Conservation (phyloP, 345 rosid species). For the Chamaenerion angustifolium region DNA sequence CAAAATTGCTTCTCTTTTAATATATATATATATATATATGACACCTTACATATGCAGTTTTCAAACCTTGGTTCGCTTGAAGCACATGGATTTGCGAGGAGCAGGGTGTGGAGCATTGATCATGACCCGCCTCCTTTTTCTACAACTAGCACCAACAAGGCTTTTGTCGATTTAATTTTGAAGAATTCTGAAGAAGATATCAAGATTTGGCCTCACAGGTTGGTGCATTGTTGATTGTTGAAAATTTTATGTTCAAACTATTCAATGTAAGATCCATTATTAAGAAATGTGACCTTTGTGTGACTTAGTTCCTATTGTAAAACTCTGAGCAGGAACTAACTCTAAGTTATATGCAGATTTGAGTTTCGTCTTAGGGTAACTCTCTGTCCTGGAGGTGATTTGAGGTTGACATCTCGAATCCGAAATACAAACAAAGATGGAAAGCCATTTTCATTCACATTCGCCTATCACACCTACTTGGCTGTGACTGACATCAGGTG, state of each 20-base stretch:
- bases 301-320: no score
- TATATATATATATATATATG: no score
- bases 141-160: slow-evolving; percentile 20
- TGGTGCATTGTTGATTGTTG: slow-evolving; percentile 1
- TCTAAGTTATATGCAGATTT: slow-evolving; percentile 15
- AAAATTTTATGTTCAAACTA: neutral
- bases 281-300: neutral
- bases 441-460: slow-evolving; percentile 45
- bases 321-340: no score
- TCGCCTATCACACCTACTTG: slow-evolving; percentile 49
- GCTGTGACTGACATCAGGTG: slow-evolving; percentile 49
- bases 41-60: slow-evolving; percentile 36
- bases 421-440: slow-evolving; percentile 46
- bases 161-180: slow-evolving; percentile 60
- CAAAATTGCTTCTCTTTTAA: slow-evolving; percentile 1
- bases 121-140: slow-evolving; percentile 52
- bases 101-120: slow-evolving; percentile 59
- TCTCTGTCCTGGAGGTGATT: slow-evolving; percentile 44
- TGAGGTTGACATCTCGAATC: slow-evolving; percentile 47
- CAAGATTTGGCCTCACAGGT: slow-evolving; percentile 89
- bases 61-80: slow-evolving; percentile 57
- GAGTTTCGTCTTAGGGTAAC: slow-evolving; percentile 46
- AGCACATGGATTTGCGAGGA: slow-evolving; percentile 76
- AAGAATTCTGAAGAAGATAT: slow-evolving; percentile 4
- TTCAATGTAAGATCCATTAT: neutral